Base-by-base conservation (phyloP, 2,329 filamentous ascomycete species). In the Diaporthe vaccinii region DNA sequence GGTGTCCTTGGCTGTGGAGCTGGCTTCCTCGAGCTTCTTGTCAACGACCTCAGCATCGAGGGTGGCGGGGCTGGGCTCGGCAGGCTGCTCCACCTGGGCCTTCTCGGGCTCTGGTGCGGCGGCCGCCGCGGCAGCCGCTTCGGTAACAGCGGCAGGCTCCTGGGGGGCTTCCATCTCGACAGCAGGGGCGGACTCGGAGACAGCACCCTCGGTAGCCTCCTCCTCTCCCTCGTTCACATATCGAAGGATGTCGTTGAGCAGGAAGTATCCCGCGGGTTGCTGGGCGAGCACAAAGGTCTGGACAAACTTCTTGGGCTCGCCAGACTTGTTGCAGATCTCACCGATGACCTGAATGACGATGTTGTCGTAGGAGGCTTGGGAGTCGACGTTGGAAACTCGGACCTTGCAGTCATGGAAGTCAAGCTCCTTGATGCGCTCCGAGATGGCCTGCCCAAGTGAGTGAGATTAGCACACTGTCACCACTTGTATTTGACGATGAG, bases 351-450 rank as follows among this genome's bases (percentile, higher is more conserved):
- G 96, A 81, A 99, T 97, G 80, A 99, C 93, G 80, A 99, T 98
- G 87, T 96, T 97, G 77, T 96, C 92, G 84, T 93, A 94, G 14
- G 96, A 98, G 77, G 93, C 93, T 86, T 99, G 96, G 25, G 96
- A 96, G 85, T 99, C 97, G 82, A 99, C 97, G 82, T 99, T 99
- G 84, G 96, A 94, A 80, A 99, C 94, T 83, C 97, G 95, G 82
- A 99, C 96, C 88, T 99, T 99, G 91, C 95, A 97, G 85, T 98
- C 95, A 84, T 98, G 94, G 89, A 98, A 98, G 79, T 97, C 94
- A 78, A 98, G 93, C 78, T 93, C 89, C 87, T 95, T 95, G 86
- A 99, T 98, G 82, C 95, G 95, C 80, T 98, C 95, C 85, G 96
- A 94, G 85, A 99, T 99, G 72, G 92, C 92, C 95, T 98, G 78